Evolutionary conservation across 202 grass and related monocot species (phyloP), one percentile per base, ranked within the genome.

Genomic region (Panicum virgatum): DNA sequence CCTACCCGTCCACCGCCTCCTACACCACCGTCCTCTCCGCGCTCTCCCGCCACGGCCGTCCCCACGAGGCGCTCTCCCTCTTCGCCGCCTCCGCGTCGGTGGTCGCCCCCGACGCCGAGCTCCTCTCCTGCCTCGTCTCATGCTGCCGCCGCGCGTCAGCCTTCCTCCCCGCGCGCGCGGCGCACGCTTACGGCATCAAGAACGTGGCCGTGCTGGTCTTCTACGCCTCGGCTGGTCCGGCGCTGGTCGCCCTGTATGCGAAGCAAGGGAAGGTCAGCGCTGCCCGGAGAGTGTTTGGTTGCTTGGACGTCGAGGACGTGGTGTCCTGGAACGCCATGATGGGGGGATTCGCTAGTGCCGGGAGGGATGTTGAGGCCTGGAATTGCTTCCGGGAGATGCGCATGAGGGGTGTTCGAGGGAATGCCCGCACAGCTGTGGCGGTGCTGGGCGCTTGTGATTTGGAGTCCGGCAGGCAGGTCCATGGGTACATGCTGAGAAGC

Each of bases 251-350:
- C 18, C 50, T 93, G 63, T 93, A 93, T 37, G 91, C 86, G 9
- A 26, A 36, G 64, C 11, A 57, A 48, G 58, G 81, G 73, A 89
- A 80, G 77, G 81, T 86, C 48, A 25, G 15, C 36, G 39, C 84
- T 10, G 79, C 87, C 0, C 75, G 79, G 72, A 75, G 62, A 25
- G 60, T 89, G 32, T 93, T 91, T 65, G 34, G 7, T 23, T 56
- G 29, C 42, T 88, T 91, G 86, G 81, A 88, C 39, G 73, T 23
- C 7, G 72, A 56, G 10, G 94, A 93, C 69, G 90, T 79, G 42
- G 88, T 97, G 66, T 84, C 90, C 43, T 97, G 90, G 94, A 93
- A 93, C 66, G 78, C 94, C 7, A 69, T 89, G 83, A 86, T 97
- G 40, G 76, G 52, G 3, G 90, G 88, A 0, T 81, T 89, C 14